phyloP scores from a whole-genome alignment of 2,329 filamentous ascomycete genomes.

The Aurifilum marmelostoma region DNA sequence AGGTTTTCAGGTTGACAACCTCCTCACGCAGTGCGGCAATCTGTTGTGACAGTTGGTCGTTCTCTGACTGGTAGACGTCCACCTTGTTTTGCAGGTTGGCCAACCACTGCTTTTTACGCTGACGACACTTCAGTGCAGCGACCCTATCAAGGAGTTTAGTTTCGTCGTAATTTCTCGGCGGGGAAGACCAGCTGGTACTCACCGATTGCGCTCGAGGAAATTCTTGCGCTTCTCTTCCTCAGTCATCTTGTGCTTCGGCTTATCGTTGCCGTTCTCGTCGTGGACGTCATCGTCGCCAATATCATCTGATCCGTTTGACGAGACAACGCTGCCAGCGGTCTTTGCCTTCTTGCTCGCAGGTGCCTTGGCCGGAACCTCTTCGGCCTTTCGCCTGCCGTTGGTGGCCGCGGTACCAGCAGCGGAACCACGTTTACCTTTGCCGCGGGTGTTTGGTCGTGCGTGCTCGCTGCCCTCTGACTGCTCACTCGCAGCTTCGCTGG shows the following conservation, averaged over 20 bases:
- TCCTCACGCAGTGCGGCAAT: slow-evolving; percentile 87
- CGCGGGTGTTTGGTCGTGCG: slow-evolving; percentile 65
- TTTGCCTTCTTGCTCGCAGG: slow-evolving; percentile 73
- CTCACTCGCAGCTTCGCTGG: slow-evolving; percentile 70
- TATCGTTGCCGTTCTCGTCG: slow-evolving; percentile 60
- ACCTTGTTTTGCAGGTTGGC: slow-evolving; percentile 93
- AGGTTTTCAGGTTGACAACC: slow-evolving; percentile 90
- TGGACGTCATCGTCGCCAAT: slow-evolving; percentile 54
- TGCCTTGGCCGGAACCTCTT: slow-evolving; percentile 65
- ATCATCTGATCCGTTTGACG: slow-evolving; percentile 39
- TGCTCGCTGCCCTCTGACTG: slow-evolving; percentile 75
- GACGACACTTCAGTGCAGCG: slow-evolving; percentile 93
- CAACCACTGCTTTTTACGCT: slow-evolving; percentile 98
- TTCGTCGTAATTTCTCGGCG: too few relatives aligned
- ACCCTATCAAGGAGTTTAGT: slow-evolving; percentile 60
- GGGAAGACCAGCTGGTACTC: slow-evolving; percentile 41
- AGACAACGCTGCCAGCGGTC: slow-evolving; percentile 44
- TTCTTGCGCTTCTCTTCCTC: slow-evolving; percentile 99
- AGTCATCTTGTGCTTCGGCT: slow-evolving; percentile 81
- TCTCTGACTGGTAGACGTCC: slow-evolving; percentile 89
- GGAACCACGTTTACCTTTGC: slow-evolving; percentile 70
- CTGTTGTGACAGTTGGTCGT: slow-evolving; percentile 82
- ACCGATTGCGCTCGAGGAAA: slow-evolving; percentile 96
- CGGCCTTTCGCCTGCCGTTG: slow-evolving; percentile 79
- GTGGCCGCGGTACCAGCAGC: slow-evolving; percentile 43